A percentile compares a stretch with the other conserved stretches of the same genome.
These are phyloP conservation scores for Dactylis glomerata DNA, from an alignment of 176 grass and related monocot species.

Conservation along the genomic window DNA sequence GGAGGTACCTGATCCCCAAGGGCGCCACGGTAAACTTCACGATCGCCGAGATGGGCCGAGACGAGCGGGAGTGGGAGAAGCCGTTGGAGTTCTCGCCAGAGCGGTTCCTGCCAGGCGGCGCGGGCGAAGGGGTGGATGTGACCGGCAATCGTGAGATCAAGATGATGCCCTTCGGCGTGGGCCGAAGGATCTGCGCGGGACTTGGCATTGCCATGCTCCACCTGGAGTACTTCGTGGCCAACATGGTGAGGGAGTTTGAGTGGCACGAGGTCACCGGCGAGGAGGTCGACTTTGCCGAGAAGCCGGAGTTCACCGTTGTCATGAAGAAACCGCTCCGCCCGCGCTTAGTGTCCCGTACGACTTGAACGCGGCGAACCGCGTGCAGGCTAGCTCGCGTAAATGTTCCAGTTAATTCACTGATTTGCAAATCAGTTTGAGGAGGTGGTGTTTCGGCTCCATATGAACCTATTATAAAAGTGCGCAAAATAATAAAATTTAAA, in stretches of 20 bases:
- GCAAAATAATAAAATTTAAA: too few relatives aligned
- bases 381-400: too few relatives aligned
- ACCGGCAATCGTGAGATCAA: slow-evolving; percentile 60
- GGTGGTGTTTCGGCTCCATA: too few relatives aligned
- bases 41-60: slow-evolving; percentile 52
- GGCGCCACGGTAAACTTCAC: slow-evolving; percentile 54
- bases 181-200: slow-evolving; percentile 56
- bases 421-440: too few relatives aligned
- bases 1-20: slow-evolving; percentile 48
- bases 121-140: slow-evolving; percentile 51
- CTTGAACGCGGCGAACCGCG: too few relatives aligned
- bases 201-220: slow-evolving; percentile 57
- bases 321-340: slow-evolving; percentile 62
- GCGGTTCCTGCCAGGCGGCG: slow-evolving; percentile 51
- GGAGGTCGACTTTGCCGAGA: slow-evolving; percentile 69
- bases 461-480: too few relatives aligned
- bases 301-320: slow-evolving; percentile 48
- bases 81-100: slow-evolving; percentile 54
- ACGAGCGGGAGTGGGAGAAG: slow-evolving; percentile 42
- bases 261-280: slow-evolving; percentile 52
- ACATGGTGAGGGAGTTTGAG: slow-evolving; percentile 60
- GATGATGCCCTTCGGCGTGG: slow-evolving; percentile 85
- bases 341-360: slow-evolving; percentile 12
- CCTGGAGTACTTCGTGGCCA: slow-evolving; percentile 67
- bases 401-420: too few relatives aligned